These are phyloP conservation scores for Argentina anserina DNA, from an alignment of 306 rosid genomes.

Conservation along the genomic window DNA sequence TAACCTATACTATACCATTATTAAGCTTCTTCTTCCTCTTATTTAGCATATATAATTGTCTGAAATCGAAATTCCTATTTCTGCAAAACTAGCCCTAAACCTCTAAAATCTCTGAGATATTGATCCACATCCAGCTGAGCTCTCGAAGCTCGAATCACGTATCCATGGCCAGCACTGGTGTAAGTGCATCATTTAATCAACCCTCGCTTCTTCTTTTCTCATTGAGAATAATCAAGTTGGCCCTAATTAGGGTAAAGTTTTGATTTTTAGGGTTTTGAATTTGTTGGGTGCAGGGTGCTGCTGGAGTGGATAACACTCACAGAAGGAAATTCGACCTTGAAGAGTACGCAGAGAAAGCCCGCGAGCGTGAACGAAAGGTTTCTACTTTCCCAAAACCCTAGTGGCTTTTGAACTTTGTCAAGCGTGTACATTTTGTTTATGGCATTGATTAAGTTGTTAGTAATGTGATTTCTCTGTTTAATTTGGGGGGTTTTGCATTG, in stretches of 20 bases:
- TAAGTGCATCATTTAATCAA: constrained; percentile 30
- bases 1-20: too few relatives aligned
- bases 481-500: constrained; percentile 6
- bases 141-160: constrained; percentile 7
- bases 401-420: background rate
- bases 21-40: background rate
- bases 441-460: constrained; percentile 8
- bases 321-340: constrained; percentile 95
- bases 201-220: background rate
- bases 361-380: constrained; percentile 90
- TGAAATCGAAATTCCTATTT: too few relatives aligned
- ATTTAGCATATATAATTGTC: too few relatives aligned
- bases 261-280: background rate
- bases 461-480: background rate
- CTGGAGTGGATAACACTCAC: constrained; percentile 77
- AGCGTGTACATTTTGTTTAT: too few relatives aligned
- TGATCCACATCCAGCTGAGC: too few relatives aligned
- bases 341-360: constrained; percentile 87
- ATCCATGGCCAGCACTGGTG: constrained; percentile 64
- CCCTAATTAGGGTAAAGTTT: background rate
- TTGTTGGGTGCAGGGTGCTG: constrained; percentile 46
- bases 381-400: background rate
- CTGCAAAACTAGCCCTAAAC: background rate
- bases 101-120: background rate
- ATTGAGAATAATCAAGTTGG: background rate